Evolutionary conservation across 495 filamentous ascomycete genomes (phyloP), one percentile per base, ranked within the genome.

Genomic region (Trypethelium eluteriae): DNA sequence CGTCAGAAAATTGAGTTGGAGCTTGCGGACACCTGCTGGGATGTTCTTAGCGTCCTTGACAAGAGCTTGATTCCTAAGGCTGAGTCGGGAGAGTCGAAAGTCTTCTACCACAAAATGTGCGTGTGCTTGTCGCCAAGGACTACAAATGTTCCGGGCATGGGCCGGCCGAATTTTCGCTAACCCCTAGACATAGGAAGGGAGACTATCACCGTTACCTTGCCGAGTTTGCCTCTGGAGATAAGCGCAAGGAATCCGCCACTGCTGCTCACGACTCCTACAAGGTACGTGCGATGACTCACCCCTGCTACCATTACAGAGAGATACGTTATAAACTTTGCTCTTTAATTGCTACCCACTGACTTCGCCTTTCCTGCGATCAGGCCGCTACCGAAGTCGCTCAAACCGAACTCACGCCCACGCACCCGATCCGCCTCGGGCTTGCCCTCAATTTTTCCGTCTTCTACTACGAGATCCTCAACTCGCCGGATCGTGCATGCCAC

Each of bases 71-170:
- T 99, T 75, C 93, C 95, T 78, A 93, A 96, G 83, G 94, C 94
- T 72, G 91, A 95, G 79, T 90, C 92, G 70, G 94, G 94, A 80
- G 94, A 99, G 85, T 96, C 92, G 74, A 98, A 97, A 86, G 94
- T 99, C 73, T 99, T 99, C 79, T 99, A 99, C 83, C 96, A 97
- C 89, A 99, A 99, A 89, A 99, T 99, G 94, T 98, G 80, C 66
- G 90, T 84, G 9, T 12, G n/a, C 39, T 34, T 14, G 5, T 59
- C 7, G 18, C 53, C 32, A 59, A 2, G 7, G 36, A 1, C 25
- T 32, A 59, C 64, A 62, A 2, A 39, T 14, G 32, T 38, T 63
- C 5, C 2, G 18, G 2, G 2, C 12, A 25, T 12, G 2, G 25
- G 4, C 34, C 63, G 16, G 34, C 35, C n/a, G 47, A 63, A 14